These are phyloP conservation scores for Ramularia collo-cygni DNA, from an alignment of 2,329 filamentous ascomycete genomes.

Conservation along the genomic window DNA sequence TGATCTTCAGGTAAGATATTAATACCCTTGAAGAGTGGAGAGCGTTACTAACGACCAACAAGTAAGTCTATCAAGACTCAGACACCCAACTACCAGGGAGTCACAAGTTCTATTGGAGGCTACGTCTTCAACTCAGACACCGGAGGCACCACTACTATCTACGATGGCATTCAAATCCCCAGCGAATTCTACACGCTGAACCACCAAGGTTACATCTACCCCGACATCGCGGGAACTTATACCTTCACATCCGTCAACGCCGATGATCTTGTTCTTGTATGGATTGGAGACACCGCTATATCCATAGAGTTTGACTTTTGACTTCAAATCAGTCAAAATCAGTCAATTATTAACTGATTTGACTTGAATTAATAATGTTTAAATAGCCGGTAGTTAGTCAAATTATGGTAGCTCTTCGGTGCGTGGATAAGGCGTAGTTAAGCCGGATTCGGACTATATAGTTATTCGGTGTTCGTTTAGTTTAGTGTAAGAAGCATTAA, in stretches of 20 bases:
- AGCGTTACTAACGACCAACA: not conserved
- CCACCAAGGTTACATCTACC: slow-evolving; percentile 15
- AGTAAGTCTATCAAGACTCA: not conserved
- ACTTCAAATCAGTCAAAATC: no score
- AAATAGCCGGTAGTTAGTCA: no score
- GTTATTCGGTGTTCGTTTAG: no score
- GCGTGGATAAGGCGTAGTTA: no score
- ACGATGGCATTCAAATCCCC: not conserved
- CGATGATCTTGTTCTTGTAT: slow-evolving; percentile 23
- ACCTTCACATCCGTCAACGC: slow-evolving; percentile 16
- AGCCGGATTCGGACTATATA: no score
- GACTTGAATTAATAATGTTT: no score
- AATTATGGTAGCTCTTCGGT: no score
- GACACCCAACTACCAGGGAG: not conserved
- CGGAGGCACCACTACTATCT: slow-evolving; percentile 1
- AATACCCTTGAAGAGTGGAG: not conserved
- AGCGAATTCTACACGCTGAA: slow-evolving; percentile 9
- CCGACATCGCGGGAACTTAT: slow-evolving; percentile 17
- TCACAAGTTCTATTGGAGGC: not conserved
- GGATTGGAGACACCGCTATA: slow-evolving; percentile 22
- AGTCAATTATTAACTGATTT: no score
- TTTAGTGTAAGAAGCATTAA: no score
- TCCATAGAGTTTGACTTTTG: no score
- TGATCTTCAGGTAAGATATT: no score
- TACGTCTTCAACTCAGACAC: not conserved